Evolutionary conservation across 2,329 filamentous ascomycete genomes (phyloP), one percentile per base, ranked within the genome.

Genomic region (Penicillium sp.): DNA sequence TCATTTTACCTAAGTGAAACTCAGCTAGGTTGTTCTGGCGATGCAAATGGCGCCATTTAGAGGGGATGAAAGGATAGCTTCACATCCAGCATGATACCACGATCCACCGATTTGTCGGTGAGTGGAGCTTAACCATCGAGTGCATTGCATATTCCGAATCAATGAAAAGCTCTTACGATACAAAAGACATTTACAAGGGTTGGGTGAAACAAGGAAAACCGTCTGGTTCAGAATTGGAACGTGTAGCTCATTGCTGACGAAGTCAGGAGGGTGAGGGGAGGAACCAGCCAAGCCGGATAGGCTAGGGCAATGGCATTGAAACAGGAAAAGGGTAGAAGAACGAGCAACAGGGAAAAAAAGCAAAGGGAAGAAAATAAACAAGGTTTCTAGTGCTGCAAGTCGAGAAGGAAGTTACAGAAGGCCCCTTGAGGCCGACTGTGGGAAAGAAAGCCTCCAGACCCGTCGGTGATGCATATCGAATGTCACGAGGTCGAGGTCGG

Each of bases 371-470:
- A 52, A 61, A 51, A 59, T 45, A 55, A 65, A 66, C 58, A 61
- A 60, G 58, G 65, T 59, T 64, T 70, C 64, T 70, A 68, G 61
- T 60, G 63, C 65, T 61, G 65, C 63, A 67, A 65, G 63, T 65
- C 59, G 55, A 59, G 62, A 58, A 40, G 55, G 50, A 61, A 57
- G 59, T 60, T 59, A 64, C 57, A 52, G 46, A 51, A 52, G 45
- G 37, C 40, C 36, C 15, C 51, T n/a, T 32, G 26, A 33, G 20
- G 34, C 17, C 32, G 24, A 20, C 40, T 27, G 23, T 40, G 29
- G 27, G 48, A 59, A 46, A 52, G 55, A 59, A 64, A 61, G 61
- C 61, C 56, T 66, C 58, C 60, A 61, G 53, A 61, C 65, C 65
- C 64, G 58, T 39, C 43, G 48, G 42, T 61, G 59, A 63, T 63